Percentiles rank a stretch among this genome's conserved stretches.
These are phyloP conservation scores for Dendrobium chrysotoxum DNA, from an alignment of 106 monocot species.

Conservation along the genomic window DNA sequence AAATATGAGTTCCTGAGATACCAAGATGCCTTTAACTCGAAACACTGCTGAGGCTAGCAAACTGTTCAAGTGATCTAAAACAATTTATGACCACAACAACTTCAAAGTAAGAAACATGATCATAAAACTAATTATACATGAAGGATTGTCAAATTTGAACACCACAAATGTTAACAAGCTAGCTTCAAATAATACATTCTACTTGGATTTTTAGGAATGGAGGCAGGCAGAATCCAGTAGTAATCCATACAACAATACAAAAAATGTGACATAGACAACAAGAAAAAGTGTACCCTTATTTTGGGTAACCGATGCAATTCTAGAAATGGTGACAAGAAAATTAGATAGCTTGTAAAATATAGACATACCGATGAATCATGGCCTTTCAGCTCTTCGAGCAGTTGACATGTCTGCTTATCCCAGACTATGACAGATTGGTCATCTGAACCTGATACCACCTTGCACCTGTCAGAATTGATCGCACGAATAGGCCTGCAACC, in stretches of 20 bases:
- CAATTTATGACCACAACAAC: neutral
- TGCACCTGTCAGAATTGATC: slow-evolving; percentile 87
- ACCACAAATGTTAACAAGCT: neutral
- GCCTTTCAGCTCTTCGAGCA: slow-evolving; percentile 93
- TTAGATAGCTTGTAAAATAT: neutral
- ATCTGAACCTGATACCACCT: slow-evolving; percentile 96
- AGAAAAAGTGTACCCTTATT: neutral
- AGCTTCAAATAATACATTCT: neutral
- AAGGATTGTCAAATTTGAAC: neutral
- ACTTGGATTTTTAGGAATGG: neutral
- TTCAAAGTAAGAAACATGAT: neutral
- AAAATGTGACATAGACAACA: neutral
- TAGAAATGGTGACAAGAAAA: neutral
- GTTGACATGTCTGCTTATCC: slow-evolving; percentile 92
- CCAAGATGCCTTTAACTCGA: neutral
- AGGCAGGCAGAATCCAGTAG: neutral
- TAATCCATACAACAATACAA: neutral
- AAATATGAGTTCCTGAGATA: neutral
- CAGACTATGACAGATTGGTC: slow-evolving; percentile 96
- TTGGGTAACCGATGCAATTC: neutral
- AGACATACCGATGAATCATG: slow-evolving; percentile 65
- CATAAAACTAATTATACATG: neutral
- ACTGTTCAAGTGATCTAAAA: neutral
- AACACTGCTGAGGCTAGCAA: neutral
- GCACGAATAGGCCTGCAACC: slow-evolving; percentile 74